Conservation (phyloP, 2,329 filamentous ascomycete genomes). For the Corynespora cassiicola region DNA sequence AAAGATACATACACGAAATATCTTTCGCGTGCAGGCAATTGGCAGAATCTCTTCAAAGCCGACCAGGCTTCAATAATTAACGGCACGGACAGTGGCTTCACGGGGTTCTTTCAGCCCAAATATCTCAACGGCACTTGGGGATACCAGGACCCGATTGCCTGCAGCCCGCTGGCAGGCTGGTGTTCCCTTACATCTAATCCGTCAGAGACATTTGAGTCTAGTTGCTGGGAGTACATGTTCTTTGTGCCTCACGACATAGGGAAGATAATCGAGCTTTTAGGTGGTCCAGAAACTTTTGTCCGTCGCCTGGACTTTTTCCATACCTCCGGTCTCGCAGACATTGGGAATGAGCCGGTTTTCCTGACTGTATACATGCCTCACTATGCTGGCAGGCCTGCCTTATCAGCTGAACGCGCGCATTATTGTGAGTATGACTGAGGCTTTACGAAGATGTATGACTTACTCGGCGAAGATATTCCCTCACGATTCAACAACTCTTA, state of each 20-base stretch:
- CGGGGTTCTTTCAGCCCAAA: conserved; percentile 73
- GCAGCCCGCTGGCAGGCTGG: conserved; percentile 35
- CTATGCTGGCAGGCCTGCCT: conserved; percentile 52
- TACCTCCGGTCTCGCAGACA: conserved; percentile 51
- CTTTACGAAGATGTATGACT: too few species aligned
- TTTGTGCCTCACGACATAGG: conserved; percentile 55
- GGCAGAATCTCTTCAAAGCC: conserved; percentile 69
- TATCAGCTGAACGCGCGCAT: conserved; percentile 50
- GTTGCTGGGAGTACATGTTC: conserved; percentile 76
- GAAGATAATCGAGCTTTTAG: conserved; percentile 47
- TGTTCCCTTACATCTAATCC: conserved; percentile 50
- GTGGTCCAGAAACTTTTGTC: conserved; percentile 49
- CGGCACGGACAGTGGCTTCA: conserved; percentile 67
- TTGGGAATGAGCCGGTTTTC: conserved; percentile 56
- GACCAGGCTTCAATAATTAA: conserved; percentile 37
- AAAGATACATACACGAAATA: conserved; percentile 65
- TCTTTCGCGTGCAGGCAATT: conserved; percentile 65
- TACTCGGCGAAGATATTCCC: too few species aligned
- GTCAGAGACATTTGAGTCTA: conserved; percentile 75
- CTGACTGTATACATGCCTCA: conserved; percentile 54
- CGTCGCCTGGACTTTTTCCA: conserved; percentile 53
- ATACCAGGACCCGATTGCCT: conserved; percentile 66
- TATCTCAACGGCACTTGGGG: conserved; percentile 72
- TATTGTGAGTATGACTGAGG: too few species aligned
- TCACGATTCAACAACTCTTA: conserved; percentile 50